Evolutionary conservation across 805 yeast genomes (phyloP), one percentile per base, ranked within the genome.

Genomic region (Grigorovia yakushimaensis): DNA sequence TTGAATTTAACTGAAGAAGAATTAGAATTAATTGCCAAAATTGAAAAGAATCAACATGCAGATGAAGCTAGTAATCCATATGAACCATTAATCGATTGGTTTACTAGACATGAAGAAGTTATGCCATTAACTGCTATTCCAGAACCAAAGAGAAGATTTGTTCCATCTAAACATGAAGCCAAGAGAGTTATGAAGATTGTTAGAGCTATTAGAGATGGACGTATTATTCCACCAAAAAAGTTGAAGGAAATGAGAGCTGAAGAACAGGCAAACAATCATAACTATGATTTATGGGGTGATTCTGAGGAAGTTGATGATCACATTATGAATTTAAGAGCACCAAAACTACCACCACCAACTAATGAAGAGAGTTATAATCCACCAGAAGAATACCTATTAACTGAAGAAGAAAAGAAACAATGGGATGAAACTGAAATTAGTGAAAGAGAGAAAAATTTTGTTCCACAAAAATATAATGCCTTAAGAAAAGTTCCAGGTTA

Each of bases 321-420:
- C 66, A 72, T 88, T 42, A 88, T 88, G 96, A 88, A 79, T 53
- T 72, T 91, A 57, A 79, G 96, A 62, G 98, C 98, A 15, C 98
- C 99, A 37, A 91, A 93, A 66, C 57, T 88, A 57, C 81, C 96
- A 15, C 98, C 97, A 35, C 99, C 99, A 49, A 87, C 97, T 0
- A 80, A 93, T 62, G 98, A 91, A 55, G 96, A 91, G 70, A 81
- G 93, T 58, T 93, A 93, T 67, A 93, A 93, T 62, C 99, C 99
- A 36, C 99, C 99, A 5, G 96, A 76, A 60, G 99, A 93, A 71
- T 93, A 93, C 60, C 69, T 93, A 54, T 69, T 87, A 51, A 80
- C 80, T 13, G 84, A 79, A 43, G 91, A 88, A 59, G 98, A 91
- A 63, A 71, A 69, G 54, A 73, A 80, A 54, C 71, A 76, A 57